Conservation (phyloP, 257 asterid species). For the Nicotiana benthamiana region DNA sequence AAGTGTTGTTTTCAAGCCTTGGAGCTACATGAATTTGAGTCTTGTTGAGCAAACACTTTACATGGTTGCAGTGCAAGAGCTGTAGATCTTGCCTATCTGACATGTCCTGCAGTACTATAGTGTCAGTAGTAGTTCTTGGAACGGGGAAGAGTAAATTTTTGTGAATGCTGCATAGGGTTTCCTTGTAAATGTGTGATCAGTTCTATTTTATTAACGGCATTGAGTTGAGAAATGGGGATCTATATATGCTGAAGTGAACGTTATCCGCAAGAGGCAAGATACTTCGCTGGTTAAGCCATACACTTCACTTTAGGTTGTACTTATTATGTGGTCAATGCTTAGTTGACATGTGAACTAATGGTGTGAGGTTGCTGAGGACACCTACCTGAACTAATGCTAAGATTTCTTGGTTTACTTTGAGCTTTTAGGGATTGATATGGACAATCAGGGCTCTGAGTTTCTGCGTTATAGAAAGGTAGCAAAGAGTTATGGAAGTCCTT, state of each 20-base stretch:
- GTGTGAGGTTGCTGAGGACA: too few relatives aligned
- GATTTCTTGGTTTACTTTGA: neutral
- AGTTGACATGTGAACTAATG: too few relatives aligned
- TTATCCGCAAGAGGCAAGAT: neutral
- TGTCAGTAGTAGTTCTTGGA: neutral
- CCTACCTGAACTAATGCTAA: neutral
- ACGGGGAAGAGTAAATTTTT: neutral
- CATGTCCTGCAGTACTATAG: neutral
- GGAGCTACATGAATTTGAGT: neutral
- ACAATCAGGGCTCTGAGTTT: neutral
- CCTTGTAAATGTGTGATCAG: neutral
- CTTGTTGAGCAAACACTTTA: neutral
- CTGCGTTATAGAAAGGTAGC: neutral
- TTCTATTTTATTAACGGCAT: neutral
- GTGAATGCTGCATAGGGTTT: neutral
- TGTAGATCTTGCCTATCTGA: neutral
- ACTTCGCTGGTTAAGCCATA: neutral
- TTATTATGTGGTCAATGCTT: neutral
- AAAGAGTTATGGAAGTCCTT: neutral
- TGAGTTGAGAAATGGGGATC: neutral
- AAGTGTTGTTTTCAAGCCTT: neutral
- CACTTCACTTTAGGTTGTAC: neutral
- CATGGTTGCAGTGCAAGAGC: neutral
- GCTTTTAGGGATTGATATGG: neutral
- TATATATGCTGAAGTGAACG: neutral